Percentiles rank a stretch among this genome's conserved stretches.
phyloP scores from a whole-genome alignment of 257 asterid genomes.

The Thymus quinquecostatus region DNA sequence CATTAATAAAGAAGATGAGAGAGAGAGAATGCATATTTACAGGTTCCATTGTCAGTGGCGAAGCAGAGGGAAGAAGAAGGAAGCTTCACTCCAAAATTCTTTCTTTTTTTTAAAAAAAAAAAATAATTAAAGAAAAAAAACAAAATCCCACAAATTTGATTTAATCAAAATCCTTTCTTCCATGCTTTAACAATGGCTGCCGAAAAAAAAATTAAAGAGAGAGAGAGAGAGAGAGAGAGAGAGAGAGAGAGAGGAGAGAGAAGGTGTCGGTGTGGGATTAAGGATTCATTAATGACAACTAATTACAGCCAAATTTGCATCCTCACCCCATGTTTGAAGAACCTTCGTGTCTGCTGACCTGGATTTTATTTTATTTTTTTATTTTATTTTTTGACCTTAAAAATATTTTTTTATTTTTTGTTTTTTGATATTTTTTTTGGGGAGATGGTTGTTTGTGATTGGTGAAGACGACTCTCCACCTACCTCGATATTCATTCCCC shows the following conservation, averaged over 20 bases:
- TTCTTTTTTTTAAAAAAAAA: too few species aligned
- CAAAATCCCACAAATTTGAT: too few species aligned
- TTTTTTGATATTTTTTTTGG: not conserved
- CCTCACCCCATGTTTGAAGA: conserved; percentile 18
- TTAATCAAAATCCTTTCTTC: too few species aligned
- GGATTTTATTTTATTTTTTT: not conserved
- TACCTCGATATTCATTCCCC: conserved; percentile 3
- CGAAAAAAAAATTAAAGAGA: not conserved
- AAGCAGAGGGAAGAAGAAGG: conserved; percentile 53
- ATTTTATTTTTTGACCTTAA: not conserved
- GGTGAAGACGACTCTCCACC: conserved; percentile 20
- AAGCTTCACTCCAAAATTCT: conserved; percentile 33
- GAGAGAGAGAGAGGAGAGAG: not conserved
- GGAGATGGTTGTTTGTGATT: conserved; percentile 14
- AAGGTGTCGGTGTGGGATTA: conserved; percentile 55
- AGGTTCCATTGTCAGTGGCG: conserved; percentile 41
- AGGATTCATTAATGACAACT: conserved; percentile 57
- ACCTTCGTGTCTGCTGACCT: conserved; percentile 45
- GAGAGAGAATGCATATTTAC: conserved; percentile 24
- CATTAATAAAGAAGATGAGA: conserved; percentile 36
- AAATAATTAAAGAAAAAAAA: too few species aligned
- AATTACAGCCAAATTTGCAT: conserved; percentile 42
- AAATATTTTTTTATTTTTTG: not conserved
- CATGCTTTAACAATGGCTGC: not conserved
- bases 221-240: too few species aligned